Evolutionary conservation across 257 asterid species (phyloP).

Genomic region (Anisodus acutangulus): DNA sequence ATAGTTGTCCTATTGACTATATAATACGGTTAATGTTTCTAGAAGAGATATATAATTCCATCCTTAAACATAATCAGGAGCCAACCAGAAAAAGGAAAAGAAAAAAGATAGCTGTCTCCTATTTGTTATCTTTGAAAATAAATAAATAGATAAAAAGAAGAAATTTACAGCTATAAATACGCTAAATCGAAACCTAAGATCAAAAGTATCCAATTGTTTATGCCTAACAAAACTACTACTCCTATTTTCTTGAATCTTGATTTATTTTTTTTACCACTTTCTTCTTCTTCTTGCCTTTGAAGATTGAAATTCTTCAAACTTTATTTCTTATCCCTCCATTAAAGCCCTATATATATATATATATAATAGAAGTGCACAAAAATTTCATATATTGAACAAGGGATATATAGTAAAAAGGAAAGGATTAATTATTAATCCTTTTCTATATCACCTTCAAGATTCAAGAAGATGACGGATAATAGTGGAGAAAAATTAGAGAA

Average conservation of each 20-base stretch:
- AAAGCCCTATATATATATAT: not conserved
- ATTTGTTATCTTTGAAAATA: not conserved
- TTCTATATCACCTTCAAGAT: not conserved
- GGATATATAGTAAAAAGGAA: not conserved
- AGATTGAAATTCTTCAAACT: not conserved
- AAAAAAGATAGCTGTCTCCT: not conserved
- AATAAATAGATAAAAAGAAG: not conserved
- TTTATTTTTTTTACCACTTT: not conserved
- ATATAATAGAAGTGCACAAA: not conserved
- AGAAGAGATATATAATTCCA: not conserved
- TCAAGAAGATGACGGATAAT: not conserved
- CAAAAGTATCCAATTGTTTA: not conserved
- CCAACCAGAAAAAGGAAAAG: not conserved
- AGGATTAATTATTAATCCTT: not conserved
- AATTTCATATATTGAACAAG: not conserved
- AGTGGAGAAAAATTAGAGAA: constrained; percentile 17
- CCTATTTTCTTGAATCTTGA: not conserved
- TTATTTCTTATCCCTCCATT: not conserved
- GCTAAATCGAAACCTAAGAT: not conserved
- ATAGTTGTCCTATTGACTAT: not conserved
- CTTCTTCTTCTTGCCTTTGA: not conserved
- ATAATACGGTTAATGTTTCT: not conserved
- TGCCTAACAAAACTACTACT: too few species aligned
- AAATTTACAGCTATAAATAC: not conserved
- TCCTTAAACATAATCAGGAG: not conserved